Percentiles rank a stretch among this genome's conserved stretches.
These are phyloP conservation scores for Xylariaceae sp. DNA, from an alignment of 2,329 filamentous ascomycete species.

Conservation along the genomic window DNA sequence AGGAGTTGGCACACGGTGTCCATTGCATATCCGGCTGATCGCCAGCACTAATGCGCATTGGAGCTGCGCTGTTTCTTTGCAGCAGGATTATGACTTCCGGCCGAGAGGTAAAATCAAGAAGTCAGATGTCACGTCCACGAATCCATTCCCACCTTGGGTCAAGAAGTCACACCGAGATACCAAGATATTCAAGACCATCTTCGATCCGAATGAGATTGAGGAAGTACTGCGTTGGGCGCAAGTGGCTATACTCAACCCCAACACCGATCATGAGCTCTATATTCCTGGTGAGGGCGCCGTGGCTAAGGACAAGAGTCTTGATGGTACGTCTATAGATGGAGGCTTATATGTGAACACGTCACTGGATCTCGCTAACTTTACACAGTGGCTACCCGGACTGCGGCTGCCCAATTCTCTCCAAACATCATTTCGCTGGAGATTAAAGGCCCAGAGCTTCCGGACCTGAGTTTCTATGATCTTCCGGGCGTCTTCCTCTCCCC, in stretches of 20 bases:
- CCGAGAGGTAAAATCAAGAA: slow-evolving; percentile 38
- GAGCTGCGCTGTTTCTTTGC: slow-evolving; percentile 63
- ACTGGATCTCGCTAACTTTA: too few relatives aligned
- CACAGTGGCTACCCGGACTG: slow-evolving; percentile 30
- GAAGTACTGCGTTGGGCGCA: slow-evolving; percentile 69
- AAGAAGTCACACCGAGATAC: slow-evolving; percentile 40
- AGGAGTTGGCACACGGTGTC: slow-evolving; percentile 66
- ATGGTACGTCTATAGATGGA: slow-evolving; percentile 24
- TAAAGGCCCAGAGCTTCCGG: slow-evolving; percentile 62
- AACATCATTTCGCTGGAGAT: slow-evolving; percentile 77
- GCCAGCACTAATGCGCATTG: slow-evolving; percentile 51
- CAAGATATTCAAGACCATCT: slow-evolving; percentile 59
- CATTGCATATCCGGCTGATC: slow-evolving; percentile 70
- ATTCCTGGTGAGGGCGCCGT: slow-evolving; percentile 45
- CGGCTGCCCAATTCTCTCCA: slow-evolving; percentile 37
- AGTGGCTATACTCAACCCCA: slow-evolving; percentile 67
- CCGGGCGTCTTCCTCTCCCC: slow-evolving; percentile 75
- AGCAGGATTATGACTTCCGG: slow-evolving; percentile 57
- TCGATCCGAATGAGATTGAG: slow-evolving; percentile 58
- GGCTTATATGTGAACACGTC: too few relatives aligned
- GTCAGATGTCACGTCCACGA: slow-evolving; percentile 41
- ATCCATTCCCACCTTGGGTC: slow-evolving; percentile 63
- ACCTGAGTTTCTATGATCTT: slow-evolving; percentile 78
- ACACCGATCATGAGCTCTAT: slow-evolving; percentile 45
- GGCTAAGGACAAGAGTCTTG: slow-evolving; percentile 32